A percentile compares a stretch with the other conserved stretches of the same genome.
phyloP scores from a whole-genome alignment of 345 rosid species.

The Salix caprea region DNA sequence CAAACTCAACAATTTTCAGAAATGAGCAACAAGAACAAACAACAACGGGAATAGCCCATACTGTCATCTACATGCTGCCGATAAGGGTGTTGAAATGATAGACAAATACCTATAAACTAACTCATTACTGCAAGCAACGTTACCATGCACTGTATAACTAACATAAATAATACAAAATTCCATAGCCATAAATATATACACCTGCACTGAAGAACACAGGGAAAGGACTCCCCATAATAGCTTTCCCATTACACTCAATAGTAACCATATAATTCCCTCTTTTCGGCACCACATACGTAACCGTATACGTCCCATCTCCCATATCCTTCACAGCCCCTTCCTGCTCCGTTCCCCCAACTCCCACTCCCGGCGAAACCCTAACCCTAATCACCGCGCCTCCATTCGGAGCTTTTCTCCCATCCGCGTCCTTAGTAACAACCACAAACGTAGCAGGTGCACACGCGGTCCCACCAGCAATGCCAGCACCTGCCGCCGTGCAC shows the following conservation, averaged over 20 bases:
- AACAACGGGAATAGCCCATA: too few species aligned
- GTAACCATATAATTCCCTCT: constrained; percentile 95
- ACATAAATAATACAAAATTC: not conserved
- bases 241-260: constrained; percentile 76
- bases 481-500: constrained; percentile 85
- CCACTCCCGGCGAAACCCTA: constrained; percentile 78
- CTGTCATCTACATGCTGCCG: not conserved
- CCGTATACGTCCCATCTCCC: constrained; percentile 86
- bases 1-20: not conserved
- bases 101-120: not conserved
- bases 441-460: constrained; percentile 75
- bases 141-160: not conserved
- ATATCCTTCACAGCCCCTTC: constrained; percentile 88
- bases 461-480: constrained; percentile 93
- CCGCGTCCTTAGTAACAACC: constrained; percentile 77
- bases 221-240: constrained; percentile 96
- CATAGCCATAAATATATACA: constrained; percentile 11
- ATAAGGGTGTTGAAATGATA: not conserved
- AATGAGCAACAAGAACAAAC: not conserved
- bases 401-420: constrained; percentile 73
- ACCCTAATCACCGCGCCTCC: constrained; percentile 80
- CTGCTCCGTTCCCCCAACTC: constrained; percentile 91
- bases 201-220: constrained; percentile 99
- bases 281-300: constrained; percentile 91
- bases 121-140: not conserved